Evolutionary conservation across 1,284 basidiomycete genomes (phyloP).

Genomic region (Filobasidium uniguttulatum): DNA sequence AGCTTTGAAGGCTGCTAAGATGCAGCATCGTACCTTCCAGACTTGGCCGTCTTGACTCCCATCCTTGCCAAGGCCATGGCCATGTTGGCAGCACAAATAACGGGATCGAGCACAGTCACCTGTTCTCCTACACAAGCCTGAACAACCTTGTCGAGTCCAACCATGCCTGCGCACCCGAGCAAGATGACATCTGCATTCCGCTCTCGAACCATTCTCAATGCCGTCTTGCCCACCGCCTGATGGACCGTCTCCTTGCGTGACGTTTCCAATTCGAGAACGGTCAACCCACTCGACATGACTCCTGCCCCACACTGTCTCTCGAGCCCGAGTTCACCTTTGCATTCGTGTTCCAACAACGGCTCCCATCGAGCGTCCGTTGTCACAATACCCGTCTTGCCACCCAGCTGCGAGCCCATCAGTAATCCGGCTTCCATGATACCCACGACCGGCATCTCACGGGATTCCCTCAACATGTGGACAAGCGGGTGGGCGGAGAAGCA

Average conservation of each 20-base stretch:
- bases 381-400: conserved; percentile 41
- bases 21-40: conserved; percentile 18
- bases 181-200: conserved; percentile 38
- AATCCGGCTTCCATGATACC: conserved; percentile 44
- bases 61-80: conserved; percentile 20
- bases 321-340: conserved; percentile 26
- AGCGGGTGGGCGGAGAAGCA: conserved; percentile 45
- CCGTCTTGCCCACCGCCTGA: conserved; percentile 28
- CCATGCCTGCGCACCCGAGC: conserved; percentile 44
- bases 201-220: conserved; percentile 24
- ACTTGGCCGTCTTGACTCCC: conserved; percentile 21
- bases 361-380: conserved; percentile 43
- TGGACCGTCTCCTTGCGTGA: conserved; percentile 33
- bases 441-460: conserved; percentile 33
- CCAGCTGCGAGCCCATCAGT: conserved; percentile 26
- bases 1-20: too few species aligned
- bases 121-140: conserved; percentile 21
- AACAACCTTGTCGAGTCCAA: conserved; percentile 39
- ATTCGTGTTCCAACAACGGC: conserved; percentile 35
- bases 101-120: conserved; percentile 41
- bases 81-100: conserved; percentile 31
- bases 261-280: conserved; percentile 39
- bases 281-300: conserved; percentile 40
- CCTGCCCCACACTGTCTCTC: conserved; percentile 34
- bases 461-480: conserved; percentile 37